Base-by-base conservation (phyloP, 768 basidiomycete species). In the Panus rudis region DNA sequence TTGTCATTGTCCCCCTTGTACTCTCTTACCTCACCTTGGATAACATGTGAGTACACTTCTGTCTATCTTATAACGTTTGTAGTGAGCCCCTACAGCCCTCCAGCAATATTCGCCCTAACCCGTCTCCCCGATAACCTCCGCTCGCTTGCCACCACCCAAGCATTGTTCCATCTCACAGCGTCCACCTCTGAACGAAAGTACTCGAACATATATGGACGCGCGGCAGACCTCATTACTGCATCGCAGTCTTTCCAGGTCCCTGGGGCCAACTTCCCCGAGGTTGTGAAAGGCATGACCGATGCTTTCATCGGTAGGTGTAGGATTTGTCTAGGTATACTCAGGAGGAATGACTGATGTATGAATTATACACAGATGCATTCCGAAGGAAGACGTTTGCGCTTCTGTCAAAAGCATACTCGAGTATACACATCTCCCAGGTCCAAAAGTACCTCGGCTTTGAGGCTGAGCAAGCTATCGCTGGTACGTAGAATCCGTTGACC, bases 1-100 rank as follows among this genome's bases (percentile, higher is more conserved):
- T 83, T 26, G 54, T 81, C 25, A 67, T 72, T 10, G 69, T 71
- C 3, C 82, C 83, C 12, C 62, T 86, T 24, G 75, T 83, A 17
- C 69, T 88, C 11, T 70, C 74, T 4, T 81, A 84, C 61, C 65
- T 86, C 32, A 79, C 80, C 32, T 43, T 71, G 30, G 77, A 86
- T 51, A 70, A 84, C 45, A 54, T 79, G 84, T 81, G 52, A 55
- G 81, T 62, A 22, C 21, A 32, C 23, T 25, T 6, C 17, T 33
- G 26, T 3, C 12, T 21, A 21, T 24, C 32, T 13, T 27, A 25
- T n/a, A n/a, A 37, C 46, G 25, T 37, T 38, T 30, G 37, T 26
- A 40, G 21, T 37, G 19, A 20, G 14, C n/a, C n/a, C n/a, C 33
- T 40, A 42, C 44, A 86, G 84, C 16, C 64, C 78, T 31, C 71